phyloP scores from a whole-genome alignment of 345 rosid species.

The Psidium guajava region DNA sequence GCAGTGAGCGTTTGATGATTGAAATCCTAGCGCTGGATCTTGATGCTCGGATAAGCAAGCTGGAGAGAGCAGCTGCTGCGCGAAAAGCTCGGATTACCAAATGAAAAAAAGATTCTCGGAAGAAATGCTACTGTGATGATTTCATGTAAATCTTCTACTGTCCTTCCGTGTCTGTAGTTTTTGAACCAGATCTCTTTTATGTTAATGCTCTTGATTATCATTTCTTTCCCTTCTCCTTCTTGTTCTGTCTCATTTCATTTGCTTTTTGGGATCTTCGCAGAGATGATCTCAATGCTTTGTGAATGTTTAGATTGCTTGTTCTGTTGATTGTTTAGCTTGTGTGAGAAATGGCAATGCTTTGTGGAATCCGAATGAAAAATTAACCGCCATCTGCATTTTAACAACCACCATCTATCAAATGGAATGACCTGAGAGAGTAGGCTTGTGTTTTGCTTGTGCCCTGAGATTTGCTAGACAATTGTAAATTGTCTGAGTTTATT shows the following conservation, averaged over 20 bases:
- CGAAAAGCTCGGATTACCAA: not conserved
- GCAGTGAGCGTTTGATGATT: not conserved
- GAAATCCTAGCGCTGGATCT: not conserved
- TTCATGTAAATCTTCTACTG: not conserved
- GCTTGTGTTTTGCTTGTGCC: not conserved
- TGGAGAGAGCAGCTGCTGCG: not conserved
- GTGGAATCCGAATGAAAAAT: not conserved
- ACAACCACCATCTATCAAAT: not conserved
- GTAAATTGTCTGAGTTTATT: not conserved
- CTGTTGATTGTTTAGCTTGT: not conserved
- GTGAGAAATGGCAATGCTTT: not conserved
- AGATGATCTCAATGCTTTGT: not conserved
- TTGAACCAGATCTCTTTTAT: not conserved
- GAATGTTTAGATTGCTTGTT: not conserved
- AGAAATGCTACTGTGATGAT: not conserved
- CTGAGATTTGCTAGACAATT: not conserved
- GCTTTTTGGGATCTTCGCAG: not conserved
- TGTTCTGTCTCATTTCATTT: not conserved
- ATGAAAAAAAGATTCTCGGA: not conserved
- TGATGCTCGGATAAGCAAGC: conserved; percentile 2
- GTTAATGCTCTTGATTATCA: not conserved
- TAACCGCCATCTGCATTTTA: not conserved
- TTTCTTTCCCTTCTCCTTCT: not conserved
- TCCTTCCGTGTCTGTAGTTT: not conserved
- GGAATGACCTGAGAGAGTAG: not conserved